Evolutionary conservation across 2,329 filamentous ascomycete species (phyloP).

Genomic region (Fonsecaea erecta): DNA sequence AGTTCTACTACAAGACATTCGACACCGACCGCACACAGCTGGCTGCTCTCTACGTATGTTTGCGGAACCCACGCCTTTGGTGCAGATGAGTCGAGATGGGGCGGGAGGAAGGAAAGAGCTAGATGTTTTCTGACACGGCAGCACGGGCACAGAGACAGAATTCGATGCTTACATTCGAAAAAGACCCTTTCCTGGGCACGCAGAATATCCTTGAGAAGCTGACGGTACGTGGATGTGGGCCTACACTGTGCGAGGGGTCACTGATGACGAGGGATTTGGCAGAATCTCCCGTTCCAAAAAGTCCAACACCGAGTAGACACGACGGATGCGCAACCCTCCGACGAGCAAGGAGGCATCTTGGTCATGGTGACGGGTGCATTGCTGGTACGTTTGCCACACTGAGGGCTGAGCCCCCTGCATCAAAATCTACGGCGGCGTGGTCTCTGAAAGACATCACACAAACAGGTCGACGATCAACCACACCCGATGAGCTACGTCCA

Average conservation of each 20-base stretch:
- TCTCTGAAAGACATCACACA: slow-evolving; percentile 4
- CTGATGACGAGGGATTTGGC: slow-evolving; percentile 26
- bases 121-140: slow-evolving; percentile 2
- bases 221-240: slow-evolving; percentile 59
- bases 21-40: slow-evolving; percentile 71
- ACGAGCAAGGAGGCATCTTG: slow-evolving; percentile 68
- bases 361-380: slow-evolving; percentile 89
- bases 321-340: slow-evolving; percentile 80
- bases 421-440: background rate
- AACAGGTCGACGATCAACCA: slow-evolving; percentile 80
- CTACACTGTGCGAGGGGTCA: background rate
- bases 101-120: background rate
- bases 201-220: slow-evolving; percentile 78
- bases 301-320: slow-evolving; percentile 79
- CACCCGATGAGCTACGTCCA: slow-evolving; percentile 91
- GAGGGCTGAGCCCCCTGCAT: background rate
- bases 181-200: slow-evolving; percentile 66
- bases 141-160: slow-evolving; percentile 65
- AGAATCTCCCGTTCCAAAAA: slow-evolving; percentile 80
- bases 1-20: slow-evolving; percentile 90
- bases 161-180: slow-evolving; percentile 96
- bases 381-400: slow-evolving; percentile 69
- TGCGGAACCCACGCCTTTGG: background rate
- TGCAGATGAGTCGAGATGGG: slow-evolving; percentile 7
- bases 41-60: slow-evolving; percentile 76